Base-by-base conservation (phyloP, 2,329 filamentous ascomycete species). In the Raffaelea ambrosiae region DNA sequence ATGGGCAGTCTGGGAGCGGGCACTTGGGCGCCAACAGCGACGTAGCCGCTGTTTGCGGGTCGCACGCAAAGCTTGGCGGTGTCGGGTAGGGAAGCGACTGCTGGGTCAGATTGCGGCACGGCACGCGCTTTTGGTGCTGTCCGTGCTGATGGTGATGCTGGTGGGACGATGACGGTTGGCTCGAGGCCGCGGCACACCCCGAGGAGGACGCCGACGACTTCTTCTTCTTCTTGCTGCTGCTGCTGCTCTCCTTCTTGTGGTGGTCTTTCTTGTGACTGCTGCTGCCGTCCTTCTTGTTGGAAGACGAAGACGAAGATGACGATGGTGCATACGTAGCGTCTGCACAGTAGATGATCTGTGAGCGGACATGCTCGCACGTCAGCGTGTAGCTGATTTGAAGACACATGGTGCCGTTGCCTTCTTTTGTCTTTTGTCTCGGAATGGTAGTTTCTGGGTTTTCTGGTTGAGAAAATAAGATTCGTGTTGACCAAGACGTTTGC, bases 331-430 rank as follows among this genome's bases (percentile, higher is more conserved):
- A 44, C 7, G 64, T 58, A 7, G 68, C 69, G n/a, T 67, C 63
- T 14, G 65, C 53, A 53, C 73, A 77, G 63, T 70, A 72, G 48
- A 64, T 61, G 33, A 63, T 67, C 48, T 67, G 61, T 16, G 66
- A 70, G 50, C 65, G 64, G 54, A 74, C 64, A 57, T 77, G 73
- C 59, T 74, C 71, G 58, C 74, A 77, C 41, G 68, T 66, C 46
- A 76, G 63, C 31, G 68, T 72, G 58, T 75, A 75, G 42, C 65
- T 69, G 46, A 69, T 66, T 51, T 72, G 68, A 54, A 70, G 71
- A 55, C 72, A 76, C 73, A 76, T 76, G 48, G 33, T 18, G 33
- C 14, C 19, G 31, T 43, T 33, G 3, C 26, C 14, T 33, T 26
- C 20, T 33, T 43, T 14, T 43, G 14, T 16, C 18, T 43, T 31